Conservation (phyloP, 2,329 filamentous ascomycete genomes). For the Tolypocladium guangdongense region DNA sequence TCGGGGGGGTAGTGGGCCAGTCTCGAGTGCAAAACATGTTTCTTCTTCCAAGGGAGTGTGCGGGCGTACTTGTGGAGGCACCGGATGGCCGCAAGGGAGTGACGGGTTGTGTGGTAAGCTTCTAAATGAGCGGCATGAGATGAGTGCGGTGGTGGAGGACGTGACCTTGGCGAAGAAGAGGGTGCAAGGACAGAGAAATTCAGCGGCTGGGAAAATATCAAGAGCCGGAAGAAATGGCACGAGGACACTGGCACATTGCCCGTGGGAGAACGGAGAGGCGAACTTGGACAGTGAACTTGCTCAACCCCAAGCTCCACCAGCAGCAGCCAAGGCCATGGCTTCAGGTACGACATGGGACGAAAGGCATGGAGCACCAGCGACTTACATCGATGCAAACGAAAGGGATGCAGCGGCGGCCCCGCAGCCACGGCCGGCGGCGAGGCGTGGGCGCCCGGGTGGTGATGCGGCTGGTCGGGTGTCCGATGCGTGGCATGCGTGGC, state of each 20-base stretch:
- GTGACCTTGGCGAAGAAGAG: background rate
- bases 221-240: background rate
- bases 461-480: conserved; percentile 9
- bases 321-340: background rate
- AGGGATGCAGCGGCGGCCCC: conserved; percentile 23
- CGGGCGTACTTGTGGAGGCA: background rate
- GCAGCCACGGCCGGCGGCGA: conserved; percentile 8
- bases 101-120: background rate
- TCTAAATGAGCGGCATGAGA: background rate
- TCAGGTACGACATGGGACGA: background rate
- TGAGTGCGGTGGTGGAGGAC: background rate
- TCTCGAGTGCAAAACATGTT: background rate
- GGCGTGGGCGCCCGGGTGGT: conserved; percentile 12
- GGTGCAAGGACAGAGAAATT: background rate
- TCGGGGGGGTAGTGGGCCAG: background rate
- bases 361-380: conserved; percentile 1
- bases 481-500: too few species aligned
- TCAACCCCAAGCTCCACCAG: background rate
- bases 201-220: background rate
- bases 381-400: conserved; percentile 26
- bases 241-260: background rate
- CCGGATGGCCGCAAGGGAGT: background rate
- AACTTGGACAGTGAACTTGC: background rate
- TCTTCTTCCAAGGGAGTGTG: background rate
- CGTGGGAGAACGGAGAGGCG: background rate